These are phyloP conservation scores for Suillus cothurnatus DNA, from an alignment of 768 basidiomycete genomes.

Conservation along the genomic window DNA sequence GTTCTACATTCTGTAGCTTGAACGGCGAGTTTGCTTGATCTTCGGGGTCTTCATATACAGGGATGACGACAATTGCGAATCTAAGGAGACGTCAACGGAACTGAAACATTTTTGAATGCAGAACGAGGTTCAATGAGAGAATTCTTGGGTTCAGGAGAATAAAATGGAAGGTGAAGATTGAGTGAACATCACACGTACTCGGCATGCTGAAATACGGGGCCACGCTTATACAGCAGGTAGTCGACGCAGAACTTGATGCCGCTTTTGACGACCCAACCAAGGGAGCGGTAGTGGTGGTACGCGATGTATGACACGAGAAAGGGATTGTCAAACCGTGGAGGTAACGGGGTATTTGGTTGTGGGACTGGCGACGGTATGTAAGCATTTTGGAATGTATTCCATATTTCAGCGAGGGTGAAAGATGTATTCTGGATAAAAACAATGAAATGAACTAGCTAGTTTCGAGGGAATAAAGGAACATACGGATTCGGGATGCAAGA, in stretches of 20 bases:
- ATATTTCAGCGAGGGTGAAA: slow-evolving; percentile 60
- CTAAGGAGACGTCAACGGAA: slow-evolving; percentile 40
- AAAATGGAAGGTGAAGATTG: background rate
- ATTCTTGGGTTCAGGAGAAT: background rate
- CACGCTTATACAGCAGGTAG: slow-evolving; percentile 90
- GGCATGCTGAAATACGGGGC: slow-evolving; percentile 93
- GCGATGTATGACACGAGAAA: slow-evolving; percentile 88
- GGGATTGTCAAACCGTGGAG: slow-evolving; percentile 80
- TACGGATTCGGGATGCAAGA: slow-evolving; percentile 70
- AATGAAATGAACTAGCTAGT: slow-evolving; percentile 1
- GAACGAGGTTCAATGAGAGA: background rate
- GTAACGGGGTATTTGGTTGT: slow-evolving; percentile 22
- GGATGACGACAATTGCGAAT: slow-evolving; percentile 89
- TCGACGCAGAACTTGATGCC: slow-evolving; percentile 99
- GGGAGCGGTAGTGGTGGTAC: slow-evolving; percentile 93
- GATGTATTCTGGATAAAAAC: slow-evolving; percentile 45
- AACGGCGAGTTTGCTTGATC: slow-evolving; percentile 71
- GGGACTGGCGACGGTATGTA: slow-evolving; percentile 47
- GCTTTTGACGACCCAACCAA: slow-evolving; percentile 96
- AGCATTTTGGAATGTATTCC: slow-evolving; percentile 62
- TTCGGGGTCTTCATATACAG: slow-evolving; percentile 81
- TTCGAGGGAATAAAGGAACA: slow-evolving; percentile 23
- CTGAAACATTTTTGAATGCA: background rate
- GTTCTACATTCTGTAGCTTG: slow-evolving; percentile 62
- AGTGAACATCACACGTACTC: slow-evolving; percentile 61